Percentiles rank a stretch among this genome's conserved stretches.
phyloP scores from a whole-genome alignment of 1,139 yeast genomes.

The Nadsonia commutata region DNA sequence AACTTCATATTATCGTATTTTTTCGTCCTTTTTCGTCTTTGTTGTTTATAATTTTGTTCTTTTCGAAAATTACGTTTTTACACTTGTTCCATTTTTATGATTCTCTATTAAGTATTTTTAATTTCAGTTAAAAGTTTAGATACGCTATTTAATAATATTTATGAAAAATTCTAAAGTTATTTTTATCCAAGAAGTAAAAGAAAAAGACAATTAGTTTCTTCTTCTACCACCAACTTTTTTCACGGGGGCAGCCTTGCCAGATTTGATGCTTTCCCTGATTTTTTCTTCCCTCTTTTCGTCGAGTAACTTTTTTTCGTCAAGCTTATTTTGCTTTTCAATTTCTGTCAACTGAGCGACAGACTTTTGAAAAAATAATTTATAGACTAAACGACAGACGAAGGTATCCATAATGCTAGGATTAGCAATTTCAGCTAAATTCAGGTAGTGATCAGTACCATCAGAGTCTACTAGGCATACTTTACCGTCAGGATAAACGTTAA shows the following conservation, averaged over 20 bases:
- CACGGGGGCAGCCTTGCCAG: slow-evolving; percentile 14
- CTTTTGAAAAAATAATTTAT: slow-evolving; percentile 16
- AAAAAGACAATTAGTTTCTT: slow-evolving; percentile 13
- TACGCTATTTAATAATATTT: too few relatives aligned
- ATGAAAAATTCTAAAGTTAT: too few relatives aligned
- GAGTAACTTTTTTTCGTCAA: slow-evolving; percentile 3
- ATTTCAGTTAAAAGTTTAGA: too few relatives aligned
- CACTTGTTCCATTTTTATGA: too few relatives aligned
- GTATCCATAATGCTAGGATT: slow-evolving; percentile 43
- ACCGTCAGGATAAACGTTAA: slow-evolving; percentile 26
- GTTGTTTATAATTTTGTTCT: too few relatives aligned
- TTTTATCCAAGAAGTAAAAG: too few relatives aligned
- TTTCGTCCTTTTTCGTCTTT: too few relatives aligned
- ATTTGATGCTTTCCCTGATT: not conserved
- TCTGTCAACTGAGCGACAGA: slow-evolving; percentile 1
- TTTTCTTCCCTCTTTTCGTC: slow-evolving; percentile 8
- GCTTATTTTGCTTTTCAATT: slow-evolving; percentile 2
- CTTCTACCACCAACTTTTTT: slow-evolving; percentile 16
- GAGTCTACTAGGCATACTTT: slow-evolving; percentile 50
- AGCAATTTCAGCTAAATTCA: slow-evolving; percentile 23
- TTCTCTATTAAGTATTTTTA: too few relatives aligned
- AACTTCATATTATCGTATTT: too few relatives aligned
- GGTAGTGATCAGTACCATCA: slow-evolving; percentile 37
- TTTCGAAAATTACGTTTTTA: too few relatives aligned
- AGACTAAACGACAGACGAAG: slow-evolving; percentile 32